Evolutionary conservation across 108 stramenopile genomes (phyloP).

Genomic region (Cyclotella choctawhatcheeana): DNA sequence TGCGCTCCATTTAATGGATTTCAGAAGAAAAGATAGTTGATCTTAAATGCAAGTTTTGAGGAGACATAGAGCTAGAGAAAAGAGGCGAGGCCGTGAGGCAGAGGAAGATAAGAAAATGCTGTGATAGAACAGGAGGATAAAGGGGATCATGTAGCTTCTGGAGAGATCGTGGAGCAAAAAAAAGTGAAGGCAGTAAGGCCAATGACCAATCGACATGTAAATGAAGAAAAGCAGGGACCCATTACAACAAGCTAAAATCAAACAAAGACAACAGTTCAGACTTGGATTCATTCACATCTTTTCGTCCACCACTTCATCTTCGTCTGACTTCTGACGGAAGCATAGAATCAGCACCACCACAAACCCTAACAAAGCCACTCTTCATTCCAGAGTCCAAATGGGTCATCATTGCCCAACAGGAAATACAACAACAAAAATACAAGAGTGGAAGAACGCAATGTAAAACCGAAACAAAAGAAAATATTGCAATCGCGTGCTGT

Average conservation of each 20-base stretch:
- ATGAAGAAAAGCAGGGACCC: neutral
- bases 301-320: conserved; percentile 18
- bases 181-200: no score
- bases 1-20: conserved; percentile 89
- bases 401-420: conserved; percentile 52
- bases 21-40: conserved; percentile 50
- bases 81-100: conserved; percentile 2
- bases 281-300: conserved; percentile 46
- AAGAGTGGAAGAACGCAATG: conserved; percentile 50
- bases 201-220: neutral
- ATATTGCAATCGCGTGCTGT: conserved; percentile 76
- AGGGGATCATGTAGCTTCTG: neutral
- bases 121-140: conserved; percentile 4
- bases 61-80: conserved; percentile 38
- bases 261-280: neutral
- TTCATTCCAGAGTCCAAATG: conserved; percentile 82
- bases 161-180: neutral
- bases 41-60: conserved; percentile 25
- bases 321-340: conserved; percentile 29
- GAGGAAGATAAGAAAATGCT: neutral
- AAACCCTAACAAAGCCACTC: conserved; percentile 65
- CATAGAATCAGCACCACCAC: conserved; percentile 18
- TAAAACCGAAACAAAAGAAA: conserved; percentile 54
- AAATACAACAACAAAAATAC: conserved; percentile 61
- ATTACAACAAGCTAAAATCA: neutral